Evolutionary conservation across 176 grass and related monocot species (phyloP).

Genomic region (Eleusine coracana): DNA sequence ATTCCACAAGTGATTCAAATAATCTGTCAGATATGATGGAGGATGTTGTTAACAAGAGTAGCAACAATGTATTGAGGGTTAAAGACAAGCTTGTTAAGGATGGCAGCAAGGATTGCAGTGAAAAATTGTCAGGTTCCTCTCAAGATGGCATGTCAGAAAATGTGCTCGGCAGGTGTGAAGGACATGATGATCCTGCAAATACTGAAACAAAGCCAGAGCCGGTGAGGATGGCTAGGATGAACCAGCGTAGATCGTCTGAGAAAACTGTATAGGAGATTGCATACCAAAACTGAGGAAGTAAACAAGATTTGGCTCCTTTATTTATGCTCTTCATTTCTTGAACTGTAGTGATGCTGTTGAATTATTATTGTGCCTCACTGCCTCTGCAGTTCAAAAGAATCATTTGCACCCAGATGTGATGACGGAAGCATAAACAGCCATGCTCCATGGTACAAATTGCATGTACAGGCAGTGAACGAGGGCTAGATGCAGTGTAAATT

Average conservation of each 20-base stretch:
- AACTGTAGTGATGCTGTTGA: slow-evolving; percentile 9
- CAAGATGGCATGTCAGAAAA: slow-evolving; percentile 20
- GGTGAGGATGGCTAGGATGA: background rate
- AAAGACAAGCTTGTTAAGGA: background rate
- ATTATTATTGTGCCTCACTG: background rate
- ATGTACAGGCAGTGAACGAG: background rate
- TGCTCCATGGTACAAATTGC: background rate
- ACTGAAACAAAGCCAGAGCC: slow-evolving; percentile 13
- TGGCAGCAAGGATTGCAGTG: slow-evolving; percentile 3
- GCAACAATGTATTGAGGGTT: background rate
- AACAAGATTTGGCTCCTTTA: background rate
- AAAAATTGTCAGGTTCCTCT: slow-evolving; percentile 30
- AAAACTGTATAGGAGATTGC: background rate
- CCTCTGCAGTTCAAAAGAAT: background rate
- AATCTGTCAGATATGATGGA: slow-evolving; percentile 29
- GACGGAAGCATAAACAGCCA: background rate
- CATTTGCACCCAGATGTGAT: background rate
- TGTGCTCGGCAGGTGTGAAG: background rate
- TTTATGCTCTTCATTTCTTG: background rate
- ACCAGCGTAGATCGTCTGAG: background rate
- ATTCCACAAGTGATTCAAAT: slow-evolving; percentile 27
- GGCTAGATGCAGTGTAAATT: background rate
- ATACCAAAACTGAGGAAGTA: background rate
- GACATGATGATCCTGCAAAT: background rate
- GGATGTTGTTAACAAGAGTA: slow-evolving; percentile 14